These are phyloP conservation scores for Alloteropsis semialata DNA, from an alignment of 176 grass and related monocot species.

Conservation along the genomic window DNA sequence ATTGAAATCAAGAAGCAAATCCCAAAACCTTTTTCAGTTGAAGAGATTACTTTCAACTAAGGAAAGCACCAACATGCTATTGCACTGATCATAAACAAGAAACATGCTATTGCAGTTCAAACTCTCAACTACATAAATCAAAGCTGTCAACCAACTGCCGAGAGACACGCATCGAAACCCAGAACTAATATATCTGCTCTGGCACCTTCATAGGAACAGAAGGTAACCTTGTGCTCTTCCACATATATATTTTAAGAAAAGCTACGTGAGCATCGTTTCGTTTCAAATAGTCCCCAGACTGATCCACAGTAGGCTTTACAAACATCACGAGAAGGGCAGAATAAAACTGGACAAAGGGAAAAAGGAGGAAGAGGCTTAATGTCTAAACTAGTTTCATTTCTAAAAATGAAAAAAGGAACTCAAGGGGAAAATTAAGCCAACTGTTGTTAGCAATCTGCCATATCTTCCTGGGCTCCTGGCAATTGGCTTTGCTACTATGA, in stretches of 20 bases:
- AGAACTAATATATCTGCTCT: not conserved
- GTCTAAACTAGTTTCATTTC: not conserved
- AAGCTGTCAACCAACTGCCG: not conserved
- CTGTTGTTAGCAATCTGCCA: not conserved
- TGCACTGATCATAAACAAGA: not conserved
- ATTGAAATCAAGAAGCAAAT: not conserved
- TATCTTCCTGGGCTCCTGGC: not conserved
- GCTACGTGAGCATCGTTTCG: not conserved
- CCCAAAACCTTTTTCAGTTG: not conserved
- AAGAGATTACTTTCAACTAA: not conserved
- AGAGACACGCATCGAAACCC: not conserved
- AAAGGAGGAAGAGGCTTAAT: not conserved
- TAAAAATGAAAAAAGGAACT: not conserved
- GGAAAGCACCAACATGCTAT: not conserved
- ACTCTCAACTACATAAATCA: not conserved
- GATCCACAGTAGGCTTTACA: not conserved
- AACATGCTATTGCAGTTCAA: not conserved
- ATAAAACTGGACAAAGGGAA: not conserved
- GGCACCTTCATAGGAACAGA: not conserved
- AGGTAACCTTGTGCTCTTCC: not conserved
- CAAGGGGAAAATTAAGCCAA: not conserved
- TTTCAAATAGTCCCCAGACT: not conserved
- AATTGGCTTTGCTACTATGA: slow-evolving; percentile 14
- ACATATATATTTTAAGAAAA: not conserved
- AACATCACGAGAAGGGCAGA: not conserved